Evolutionary conservation across 2,329 filamentous ascomycete genomes (phyloP).

Genomic region (Trichoderma aggressivum): DNA sequence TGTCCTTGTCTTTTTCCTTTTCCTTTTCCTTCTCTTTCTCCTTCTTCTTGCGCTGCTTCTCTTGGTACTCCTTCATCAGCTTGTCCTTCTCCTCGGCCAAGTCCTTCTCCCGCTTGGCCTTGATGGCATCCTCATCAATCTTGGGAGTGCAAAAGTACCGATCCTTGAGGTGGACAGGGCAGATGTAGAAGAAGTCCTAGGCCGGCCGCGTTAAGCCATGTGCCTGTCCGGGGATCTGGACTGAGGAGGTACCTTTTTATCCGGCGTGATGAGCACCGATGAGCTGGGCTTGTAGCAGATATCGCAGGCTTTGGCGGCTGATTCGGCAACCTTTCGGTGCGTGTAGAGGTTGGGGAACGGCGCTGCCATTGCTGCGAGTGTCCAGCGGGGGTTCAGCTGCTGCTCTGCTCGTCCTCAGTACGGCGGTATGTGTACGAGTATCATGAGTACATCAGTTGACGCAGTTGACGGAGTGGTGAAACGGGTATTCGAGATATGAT

Average conservation of each 20-base stretch:
- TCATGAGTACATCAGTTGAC: not conserved
- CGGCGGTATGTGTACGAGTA: not conserved
- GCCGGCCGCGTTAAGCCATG: not conserved
- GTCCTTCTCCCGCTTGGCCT: conserved; percentile 60
- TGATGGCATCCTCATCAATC: conserved; percentile 63
- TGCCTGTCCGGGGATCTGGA: not conserved
- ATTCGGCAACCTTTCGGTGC: conserved; percentile 81
- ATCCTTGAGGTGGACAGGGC: conserved; percentile 78
- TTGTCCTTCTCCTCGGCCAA: conserved; percentile 61
- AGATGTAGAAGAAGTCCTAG: conserved; percentile 87
- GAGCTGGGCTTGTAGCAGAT: conserved; percentile 87
- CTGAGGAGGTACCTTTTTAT: conserved; percentile 67
- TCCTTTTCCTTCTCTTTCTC: conserved; percentile 61
- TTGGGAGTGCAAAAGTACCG: conserved; percentile 74
- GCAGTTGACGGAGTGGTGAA: not conserved
- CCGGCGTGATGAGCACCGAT: conserved; percentile 83
- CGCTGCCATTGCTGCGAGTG: conserved; percentile 20
- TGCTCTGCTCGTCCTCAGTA: not conserved
- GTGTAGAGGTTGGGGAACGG: conserved; percentile 75
- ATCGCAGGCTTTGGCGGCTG: conserved; percentile 78
- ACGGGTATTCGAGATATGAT: too few relatives aligned
- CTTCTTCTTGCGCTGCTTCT: conserved; percentile 64
- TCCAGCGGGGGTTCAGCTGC: not conserved
- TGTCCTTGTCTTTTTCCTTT: conserved; percentile 43
- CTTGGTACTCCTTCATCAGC: conserved; percentile 74